phyloP scores from a whole-genome alignment of 2,329 filamentous ascomycete species.

The Thielaviopsis euricoi region DNA sequence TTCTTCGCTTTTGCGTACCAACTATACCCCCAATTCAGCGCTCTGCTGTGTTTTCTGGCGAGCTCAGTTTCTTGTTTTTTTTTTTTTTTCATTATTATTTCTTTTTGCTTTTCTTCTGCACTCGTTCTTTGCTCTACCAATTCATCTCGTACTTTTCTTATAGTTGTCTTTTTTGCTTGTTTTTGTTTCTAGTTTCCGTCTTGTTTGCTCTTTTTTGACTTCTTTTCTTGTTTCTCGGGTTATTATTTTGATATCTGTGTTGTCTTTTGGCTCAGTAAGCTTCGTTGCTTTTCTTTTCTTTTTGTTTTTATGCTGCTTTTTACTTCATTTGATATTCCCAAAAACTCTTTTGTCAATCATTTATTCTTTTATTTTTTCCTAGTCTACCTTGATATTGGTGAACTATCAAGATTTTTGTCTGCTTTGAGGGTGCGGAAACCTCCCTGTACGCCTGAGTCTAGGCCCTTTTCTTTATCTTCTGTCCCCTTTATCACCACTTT shows the following conservation, averaged over 20 bases:
- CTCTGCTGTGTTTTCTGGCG: neutral
- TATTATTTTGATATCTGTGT: neutral
- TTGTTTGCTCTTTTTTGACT: neutral
- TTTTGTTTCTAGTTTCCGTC: neutral
- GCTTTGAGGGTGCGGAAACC: neutral
- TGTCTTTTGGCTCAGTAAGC: neutral
- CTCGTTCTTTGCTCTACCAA: neutral
- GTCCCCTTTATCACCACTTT: neutral
- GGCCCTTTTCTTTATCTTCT: neutral
- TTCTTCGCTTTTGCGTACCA: neutral
- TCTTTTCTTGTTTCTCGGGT: neutral
- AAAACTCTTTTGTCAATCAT: neutral
- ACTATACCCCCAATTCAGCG: neutral
- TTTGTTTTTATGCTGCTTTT: neutral
- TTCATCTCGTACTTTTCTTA: constrained; percentile 1
- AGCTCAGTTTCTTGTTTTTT: constrained; percentile 5
- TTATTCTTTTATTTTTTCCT: too few species aligned
- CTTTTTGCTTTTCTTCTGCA: neutral
- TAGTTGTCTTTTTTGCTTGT: neutral
- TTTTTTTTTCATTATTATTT: neutral
- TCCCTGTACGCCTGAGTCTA: neutral
- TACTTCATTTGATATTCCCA: too few species aligned
- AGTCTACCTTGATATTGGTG: too few species aligned
- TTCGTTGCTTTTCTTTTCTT: neutral
- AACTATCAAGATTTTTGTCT: neutral